Evolutionary conservation across 2,329 filamentous ascomycete species (phyloP).

Genomic region (Xylariaceae sp.): DNA sequence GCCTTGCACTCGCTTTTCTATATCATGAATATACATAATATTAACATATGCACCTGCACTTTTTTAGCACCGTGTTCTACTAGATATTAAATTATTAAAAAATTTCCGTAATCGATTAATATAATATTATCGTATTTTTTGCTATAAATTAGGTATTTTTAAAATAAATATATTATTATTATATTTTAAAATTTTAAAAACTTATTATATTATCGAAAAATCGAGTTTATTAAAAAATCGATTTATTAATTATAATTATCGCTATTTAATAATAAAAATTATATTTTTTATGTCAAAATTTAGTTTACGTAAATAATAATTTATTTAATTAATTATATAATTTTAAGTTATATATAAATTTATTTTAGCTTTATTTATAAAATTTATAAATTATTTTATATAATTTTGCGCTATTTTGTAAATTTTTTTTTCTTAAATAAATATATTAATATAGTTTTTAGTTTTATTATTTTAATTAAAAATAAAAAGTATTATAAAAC

Average conservation of each 20-base stretch:
- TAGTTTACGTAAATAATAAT: background rate
- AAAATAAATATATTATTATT: background rate
- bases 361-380: background rate
- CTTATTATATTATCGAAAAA: background rate
- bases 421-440: background rate
- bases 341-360: background rate
- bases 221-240: background rate
- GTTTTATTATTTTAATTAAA: constrained; percentile 2
- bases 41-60: no score
- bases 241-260: background rate
- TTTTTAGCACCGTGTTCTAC: no score
- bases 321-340: background rate
- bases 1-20: no score
- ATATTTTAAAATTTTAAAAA: background rate
- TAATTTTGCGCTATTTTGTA: background rate
- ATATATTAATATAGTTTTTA: background rate
- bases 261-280: constrained; percentile 1
- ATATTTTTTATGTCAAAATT: background rate
- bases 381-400: no score
- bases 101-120: constrained; percentile 1
- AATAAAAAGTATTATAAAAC: background rate
- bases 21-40: no score
- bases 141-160: no score
- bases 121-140: background rate
- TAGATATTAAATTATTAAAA: background rate